A percentile compares a stretch with the other conserved stretches of the same genome.
These are phyloP conservation scores for Helminthosporium solani DNA, from an alignment of 2,329 filamentous ascomycete genomes.

Conservation along the genomic window DNA sequence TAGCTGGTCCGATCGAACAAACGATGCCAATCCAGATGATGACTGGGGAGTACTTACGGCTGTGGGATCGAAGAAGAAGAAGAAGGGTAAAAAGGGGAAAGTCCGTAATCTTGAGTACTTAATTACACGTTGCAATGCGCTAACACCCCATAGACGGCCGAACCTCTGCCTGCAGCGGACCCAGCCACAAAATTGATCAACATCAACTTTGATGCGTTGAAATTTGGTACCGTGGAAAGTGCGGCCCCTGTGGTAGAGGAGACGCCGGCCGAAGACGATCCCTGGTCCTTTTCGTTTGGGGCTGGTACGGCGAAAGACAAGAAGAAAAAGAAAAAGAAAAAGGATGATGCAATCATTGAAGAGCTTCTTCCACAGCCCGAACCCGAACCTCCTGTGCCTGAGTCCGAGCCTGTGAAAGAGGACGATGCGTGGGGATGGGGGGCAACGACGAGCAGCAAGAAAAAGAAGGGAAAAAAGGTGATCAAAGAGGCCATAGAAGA, in stretches of 20 bases:
- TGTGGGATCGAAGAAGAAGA: conserved; percentile 31
- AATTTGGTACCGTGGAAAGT: conserved; percentile 10
- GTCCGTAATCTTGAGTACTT: conserved; percentile 37
- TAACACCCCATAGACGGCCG: conserved; percentile 34
- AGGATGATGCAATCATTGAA: conserved; percentile 21
- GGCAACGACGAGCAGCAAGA: conserved; percentile 15
- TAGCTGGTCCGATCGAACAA: conserved; percentile 33
- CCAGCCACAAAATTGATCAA: conserved; percentile 50
- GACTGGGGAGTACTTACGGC: conserved; percentile 34
- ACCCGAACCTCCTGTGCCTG: conserved; percentile 17
- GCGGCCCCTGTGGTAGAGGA: conserved; percentile 20
- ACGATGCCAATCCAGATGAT: conserved; percentile 32
- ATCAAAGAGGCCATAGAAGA: conserved; percentile 18
- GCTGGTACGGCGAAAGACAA: conserved; percentile 36
- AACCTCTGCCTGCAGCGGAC: conserved; percentile 33
- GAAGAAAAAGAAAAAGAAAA: conserved; percentile 42
- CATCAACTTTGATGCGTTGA: conserved; percentile 40
- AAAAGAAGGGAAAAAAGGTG: conserved; percentile 32
- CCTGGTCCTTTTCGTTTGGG: conserved; percentile 30
- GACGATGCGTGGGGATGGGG: conserved; percentile 34
- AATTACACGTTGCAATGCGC: conserved; percentile 30
- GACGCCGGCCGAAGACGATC: conserved; percentile 25
- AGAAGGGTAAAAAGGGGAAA: conserved; percentile 45
- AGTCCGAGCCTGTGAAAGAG: conserved; percentile 30
- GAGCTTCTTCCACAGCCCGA: too few relatives aligned